Conservation (phyloP, 2,329 filamentous ascomycete genomes). For the Leptographium wingfieldii region DNA sequence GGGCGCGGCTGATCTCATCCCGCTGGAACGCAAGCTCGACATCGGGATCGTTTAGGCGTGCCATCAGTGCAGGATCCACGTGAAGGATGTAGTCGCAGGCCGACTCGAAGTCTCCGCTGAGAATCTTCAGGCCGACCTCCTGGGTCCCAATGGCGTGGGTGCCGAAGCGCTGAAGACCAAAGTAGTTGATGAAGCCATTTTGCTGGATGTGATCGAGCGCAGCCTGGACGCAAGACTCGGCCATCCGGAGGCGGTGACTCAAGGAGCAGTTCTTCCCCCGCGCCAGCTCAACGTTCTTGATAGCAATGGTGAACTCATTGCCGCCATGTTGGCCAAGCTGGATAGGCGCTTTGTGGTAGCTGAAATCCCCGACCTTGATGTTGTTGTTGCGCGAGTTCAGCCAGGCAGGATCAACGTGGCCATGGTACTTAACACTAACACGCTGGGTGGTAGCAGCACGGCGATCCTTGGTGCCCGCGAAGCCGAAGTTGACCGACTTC, state of each 20-base stretch:
- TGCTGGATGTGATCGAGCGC: slow-evolving; percentile 55
- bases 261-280: slow-evolving; percentile 32
- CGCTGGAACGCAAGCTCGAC: slow-evolving; percentile 38
- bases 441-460: slow-evolving; percentile 77
- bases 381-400: slow-evolving; percentile 52
- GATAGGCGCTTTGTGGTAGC: slow-evolving; percentile 58
- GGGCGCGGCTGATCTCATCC: slow-evolving; percentile 69
- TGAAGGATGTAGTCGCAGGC: slow-evolving; percentile 67
- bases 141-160: slow-evolving; percentile 81
- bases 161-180: slow-evolving; percentile 92
- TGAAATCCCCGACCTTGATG: slow-evolving; percentile 66
- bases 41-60: slow-evolving; percentile 30
- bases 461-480: slow-evolving; percentile 81
- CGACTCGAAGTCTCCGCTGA: slow-evolving; percentile 67
- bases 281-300: slow-evolving; percentile 67
- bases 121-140: slow-evolving; percentile 68
- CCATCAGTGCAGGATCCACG: slow-evolving; percentile 49
- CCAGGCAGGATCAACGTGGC: slow-evolving; percentile 46
- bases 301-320: slow-evolving; percentile 86
- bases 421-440: slow-evolving; percentile 48
- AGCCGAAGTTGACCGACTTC: slow-evolving; percentile 60
- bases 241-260: slow-evolving; percentile 30
- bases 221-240: slow-evolving; percentile 36
- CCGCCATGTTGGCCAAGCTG: slow-evolving; percentile 74
- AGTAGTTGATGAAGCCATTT: slow-evolving; percentile 93